phyloP scores from a whole-genome alignment of 2,329 filamentous ascomycete genomes.

The Phialophora macrospora region DNA sequence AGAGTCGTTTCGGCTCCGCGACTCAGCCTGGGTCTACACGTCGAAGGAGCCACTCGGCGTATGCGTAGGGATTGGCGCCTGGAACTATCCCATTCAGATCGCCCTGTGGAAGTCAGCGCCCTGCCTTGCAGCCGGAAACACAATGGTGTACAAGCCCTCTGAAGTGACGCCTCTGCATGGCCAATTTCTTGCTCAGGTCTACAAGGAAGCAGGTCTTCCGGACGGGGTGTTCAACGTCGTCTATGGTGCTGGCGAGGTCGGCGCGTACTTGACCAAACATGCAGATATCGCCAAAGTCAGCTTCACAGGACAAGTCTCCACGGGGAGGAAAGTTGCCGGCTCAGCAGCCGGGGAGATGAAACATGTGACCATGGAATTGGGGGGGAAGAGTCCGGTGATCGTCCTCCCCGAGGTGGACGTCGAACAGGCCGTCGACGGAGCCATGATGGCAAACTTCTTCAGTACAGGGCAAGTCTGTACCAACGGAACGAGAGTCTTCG shows the following conservation, averaged over 20 bases:
- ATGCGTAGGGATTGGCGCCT: constrained; percentile 84
- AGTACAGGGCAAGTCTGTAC: constrained; percentile 91
- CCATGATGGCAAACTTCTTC: constrained; percentile 95
- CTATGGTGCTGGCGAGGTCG: constrained; percentile 78
- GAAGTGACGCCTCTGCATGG: constrained; percentile 87
- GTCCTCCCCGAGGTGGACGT: constrained; percentile 80
- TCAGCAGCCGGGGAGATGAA: constrained; percentile 80
- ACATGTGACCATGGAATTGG: constrained; percentile 89
- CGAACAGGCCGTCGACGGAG: constrained; percentile 80
- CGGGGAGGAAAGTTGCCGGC: constrained; percentile 79
- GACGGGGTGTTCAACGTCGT: constrained; percentile 86
- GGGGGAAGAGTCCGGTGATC: constrained; percentile 81
- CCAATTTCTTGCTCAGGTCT: constrained; percentile 74
- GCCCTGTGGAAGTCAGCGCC: constrained; percentile 88
- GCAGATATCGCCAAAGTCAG: constrained; percentile 79
- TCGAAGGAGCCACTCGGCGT: constrained; percentile 81
- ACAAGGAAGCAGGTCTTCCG: constrained; percentile 77
- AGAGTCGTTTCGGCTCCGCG: constrained; percentile 73
- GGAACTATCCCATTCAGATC: constrained; percentile 93
- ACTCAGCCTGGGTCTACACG: constrained; percentile 81
- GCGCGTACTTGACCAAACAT: constrained; percentile 74
- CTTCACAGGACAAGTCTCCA: constrained; percentile 86
- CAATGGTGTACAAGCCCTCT: constrained; percentile 89
- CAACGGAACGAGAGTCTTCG: constrained; percentile 86
- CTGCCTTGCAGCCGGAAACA: constrained; percentile 83